Conservation (phyloP, 129 eudicot species). For the Lonicera japonica region DNA sequence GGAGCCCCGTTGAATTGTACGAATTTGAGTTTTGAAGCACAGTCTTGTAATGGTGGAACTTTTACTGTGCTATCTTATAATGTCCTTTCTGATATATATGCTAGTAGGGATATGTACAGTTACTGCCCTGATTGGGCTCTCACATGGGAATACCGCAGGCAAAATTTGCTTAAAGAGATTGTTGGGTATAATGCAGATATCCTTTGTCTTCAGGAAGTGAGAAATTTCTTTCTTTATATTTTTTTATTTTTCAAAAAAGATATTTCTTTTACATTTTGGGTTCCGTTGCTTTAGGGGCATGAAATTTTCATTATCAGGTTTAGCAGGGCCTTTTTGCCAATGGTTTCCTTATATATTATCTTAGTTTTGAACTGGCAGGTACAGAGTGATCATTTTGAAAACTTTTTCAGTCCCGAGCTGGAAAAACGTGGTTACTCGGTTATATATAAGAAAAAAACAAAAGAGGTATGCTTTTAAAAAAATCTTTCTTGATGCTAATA, state of each 20-base stretch:
- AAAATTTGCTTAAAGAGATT: constrained; percentile 14
- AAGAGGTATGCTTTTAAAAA: too few relatives aligned
- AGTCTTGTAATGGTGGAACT: background rate
- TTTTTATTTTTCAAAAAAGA: background rate
- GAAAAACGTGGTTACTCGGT: constrained; percentile 11
- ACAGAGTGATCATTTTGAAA: constrained; percentile 18
- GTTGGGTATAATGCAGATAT: constrained; percentile 13
- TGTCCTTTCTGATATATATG: constrained; percentile 15
- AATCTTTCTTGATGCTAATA: too few relatives aligned
- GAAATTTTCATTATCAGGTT: too few relatives aligned
- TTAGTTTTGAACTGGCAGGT: constrained; percentile 3
- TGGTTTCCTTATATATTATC: background rate
- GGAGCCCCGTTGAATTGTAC: constrained; percentile 1
- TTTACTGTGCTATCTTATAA: constrained; percentile 16
- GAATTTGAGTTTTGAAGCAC: background rate
- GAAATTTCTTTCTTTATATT: too few relatives aligned
- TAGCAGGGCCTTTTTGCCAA: too few relatives aligned
- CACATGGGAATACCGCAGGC: constrained; percentile 14
- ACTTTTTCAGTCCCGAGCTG: constrained; percentile 9
- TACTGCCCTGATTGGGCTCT: constrained; percentile 15
- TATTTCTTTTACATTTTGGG: background rate
- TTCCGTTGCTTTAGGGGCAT: too few relatives aligned
- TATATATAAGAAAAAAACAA: constrained; percentile 19
- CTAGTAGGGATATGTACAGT: constrained; percentile 8
- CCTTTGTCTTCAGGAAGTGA: constrained; percentile 20